Percentiles rank a stretch among this genome's conserved stretches.
Conservation (phyloP, 1,284 basidiomycete genomes). For the Schizophyllum commune region DNA sequence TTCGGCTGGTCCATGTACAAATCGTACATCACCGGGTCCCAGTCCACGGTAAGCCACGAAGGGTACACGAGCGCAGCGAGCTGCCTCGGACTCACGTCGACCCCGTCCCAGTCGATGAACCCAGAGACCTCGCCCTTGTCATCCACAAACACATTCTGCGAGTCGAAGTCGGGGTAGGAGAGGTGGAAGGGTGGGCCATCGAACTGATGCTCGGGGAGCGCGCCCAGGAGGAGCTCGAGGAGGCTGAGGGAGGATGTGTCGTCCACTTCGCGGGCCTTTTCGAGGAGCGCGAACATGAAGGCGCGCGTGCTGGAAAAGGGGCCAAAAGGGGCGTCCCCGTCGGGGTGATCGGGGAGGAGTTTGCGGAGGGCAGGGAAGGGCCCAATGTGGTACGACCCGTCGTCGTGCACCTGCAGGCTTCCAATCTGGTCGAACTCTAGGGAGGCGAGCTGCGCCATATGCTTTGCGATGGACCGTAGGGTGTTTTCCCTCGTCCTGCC, state of each 20-base stretch:
- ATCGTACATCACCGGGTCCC: constrained; percentile 10
- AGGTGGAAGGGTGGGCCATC: constrained; percentile 18
- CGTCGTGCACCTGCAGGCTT: constrained; percentile 7
- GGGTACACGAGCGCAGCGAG: constrained; percentile 16
- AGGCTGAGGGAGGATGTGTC: constrained; percentile 7
- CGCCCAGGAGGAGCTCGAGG: constrained; percentile 12
- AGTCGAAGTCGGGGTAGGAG: constrained; percentile 15
- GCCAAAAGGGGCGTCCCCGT: constrained; percentile 6
- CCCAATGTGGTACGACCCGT: background rate
- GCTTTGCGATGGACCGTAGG: constrained; percentile 7
- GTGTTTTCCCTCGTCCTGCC: constrained; percentile 7
- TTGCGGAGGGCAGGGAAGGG: constrained; percentile 7
- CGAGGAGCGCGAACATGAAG: constrained; percentile 10
- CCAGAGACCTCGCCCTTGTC: constrained; percentile 15
- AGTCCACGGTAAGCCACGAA: constrained; percentile 18
- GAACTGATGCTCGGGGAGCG: constrained; percentile 12
- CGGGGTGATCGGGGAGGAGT: background rate
- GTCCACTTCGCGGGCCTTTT: constrained; percentile 1
- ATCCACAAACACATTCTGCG: constrained; percentile 18
- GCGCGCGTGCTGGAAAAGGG: constrained; percentile 15
- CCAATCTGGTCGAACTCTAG: constrained; percentile 13
- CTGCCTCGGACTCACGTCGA: constrained; percentile 11
- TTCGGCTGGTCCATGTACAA: background rate
- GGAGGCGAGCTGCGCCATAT: constrained; percentile 11
- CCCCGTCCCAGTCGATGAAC: constrained; percentile 18